phyloP scores from a whole-genome alignment of 2,329 filamentous ascomycete genomes.

The Ophiocordyceps australis region DNA sequence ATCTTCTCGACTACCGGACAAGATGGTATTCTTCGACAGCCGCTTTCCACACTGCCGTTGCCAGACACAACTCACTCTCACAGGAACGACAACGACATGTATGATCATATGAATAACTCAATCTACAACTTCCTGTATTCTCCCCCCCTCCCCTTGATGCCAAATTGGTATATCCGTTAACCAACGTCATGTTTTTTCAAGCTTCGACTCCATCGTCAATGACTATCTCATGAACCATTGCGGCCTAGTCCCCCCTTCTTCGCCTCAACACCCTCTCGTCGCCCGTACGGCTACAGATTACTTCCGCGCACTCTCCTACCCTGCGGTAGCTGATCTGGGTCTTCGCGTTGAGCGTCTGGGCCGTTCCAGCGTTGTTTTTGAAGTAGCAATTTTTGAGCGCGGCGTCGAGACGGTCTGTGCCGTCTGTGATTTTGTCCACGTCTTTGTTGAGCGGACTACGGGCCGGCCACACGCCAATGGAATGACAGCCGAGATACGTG shows the following conservation, averaged over 20 bases:
- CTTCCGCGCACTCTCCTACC: slow-evolving; percentile 66
- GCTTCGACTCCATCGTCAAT: slow-evolving; percentile 82
- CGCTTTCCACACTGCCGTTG: too few species aligned
- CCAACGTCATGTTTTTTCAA: slow-evolving; percentile 9
- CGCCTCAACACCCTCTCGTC: slow-evolving; percentile 62
- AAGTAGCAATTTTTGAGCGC: slow-evolving; percentile 69
- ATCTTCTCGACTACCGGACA: slow-evolving; percentile 65
- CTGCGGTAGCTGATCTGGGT: slow-evolving; percentile 63
- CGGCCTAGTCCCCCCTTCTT: slow-evolving; percentile 50
- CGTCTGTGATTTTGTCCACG: slow-evolving; percentile 73
- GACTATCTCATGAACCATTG: slow-evolving; percentile 70
- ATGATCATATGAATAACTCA: slow-evolving; percentile 82
- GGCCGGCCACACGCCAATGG: slow-evolving; percentile 48
- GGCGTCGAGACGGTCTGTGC: slow-evolving; percentile 59
- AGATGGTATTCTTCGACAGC: slow-evolving; percentile 71
- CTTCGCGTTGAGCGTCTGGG: slow-evolving; percentile 72
- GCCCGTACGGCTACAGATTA: slow-evolving; percentile 78
- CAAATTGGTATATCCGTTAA: not conserved
- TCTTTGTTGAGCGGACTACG: slow-evolving; percentile 64
- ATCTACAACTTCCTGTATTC: slow-evolving; percentile 62
- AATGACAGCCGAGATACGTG: slow-evolving; percentile 41
- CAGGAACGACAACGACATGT: slow-evolving; percentile 91
- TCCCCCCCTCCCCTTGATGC: slow-evolving; percentile 1
- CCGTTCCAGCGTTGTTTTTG: slow-evolving; percentile 75
- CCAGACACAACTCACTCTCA: not conserved